Base-by-base conservation (phyloP, 257 asterid species). In the Lycium barbarum region DNA sequence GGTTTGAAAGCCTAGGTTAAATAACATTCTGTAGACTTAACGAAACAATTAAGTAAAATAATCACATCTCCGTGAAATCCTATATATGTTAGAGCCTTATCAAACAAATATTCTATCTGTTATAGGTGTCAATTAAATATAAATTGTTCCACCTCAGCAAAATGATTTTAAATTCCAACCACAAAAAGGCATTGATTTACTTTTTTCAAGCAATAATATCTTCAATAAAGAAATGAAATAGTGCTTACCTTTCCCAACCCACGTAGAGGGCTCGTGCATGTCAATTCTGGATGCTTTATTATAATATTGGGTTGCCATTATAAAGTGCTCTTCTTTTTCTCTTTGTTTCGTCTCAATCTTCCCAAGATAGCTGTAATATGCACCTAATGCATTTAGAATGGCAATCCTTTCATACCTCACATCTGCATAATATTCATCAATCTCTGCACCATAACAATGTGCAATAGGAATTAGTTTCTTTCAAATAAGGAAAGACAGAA, bases 281-380 rank as follows among this genome's bases (percentile, higher is more conserved):
- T 96, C 99, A 89, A 96, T 96, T 87, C 99, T 93, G 61, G 99
- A 96, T 53, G 99, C 99, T 91, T 93, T 97, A 90, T 97, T 97
- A 88, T 95, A 97, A 85, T 93, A 93, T 90, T 97, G 96, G 43
- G 99, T 97, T 59, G 99, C 99, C 95, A 90, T 95, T 76, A 90
- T 88, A 82, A 93, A 97, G 86, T 92, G 91, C n/a, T 97, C 99
- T 86, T 97, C 99, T 88, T 97, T 97, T 88, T 97, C 98, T 87
- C 97, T 93, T 76, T 92, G 93, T 84, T 89, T 92, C 45, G 96
- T 93, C 94, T 94, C 98, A 84, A 89, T 92, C 87, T 97, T 97
- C 54, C 97, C 98, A 79, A 95, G 95, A 87, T 95, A 93, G 89
- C 98, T 93, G 90, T 95, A 94, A 92, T 93, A 97, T 62, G 98